These are phyloP conservation scores for Hura crepitans DNA, from an alignment of 441 rosid species.

Conservation along the genomic window DNA sequence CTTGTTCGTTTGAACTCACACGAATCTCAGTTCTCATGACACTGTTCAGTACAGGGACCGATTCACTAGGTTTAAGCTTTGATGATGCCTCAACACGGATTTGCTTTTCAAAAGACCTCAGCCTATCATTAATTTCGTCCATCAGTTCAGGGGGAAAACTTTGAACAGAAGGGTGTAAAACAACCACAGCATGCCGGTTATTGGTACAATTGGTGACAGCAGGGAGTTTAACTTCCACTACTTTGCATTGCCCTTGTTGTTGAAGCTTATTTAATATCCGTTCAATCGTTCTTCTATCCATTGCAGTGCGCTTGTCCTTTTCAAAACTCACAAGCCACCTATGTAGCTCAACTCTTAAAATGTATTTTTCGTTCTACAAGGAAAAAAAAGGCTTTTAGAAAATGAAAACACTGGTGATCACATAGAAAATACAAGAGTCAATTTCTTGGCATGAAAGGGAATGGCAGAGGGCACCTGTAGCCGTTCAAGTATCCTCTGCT, in stretches of 20 bases:
- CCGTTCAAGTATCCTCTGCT: constrained; percentile 78
- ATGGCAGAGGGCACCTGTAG: constrained; percentile 45
- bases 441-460: constrained; percentile 16
- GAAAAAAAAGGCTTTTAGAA: constrained; percentile 18
- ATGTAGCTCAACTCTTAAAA: constrained; percentile 75
- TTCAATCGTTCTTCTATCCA: constrained; percentile 83
- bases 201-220: constrained; percentile 73
- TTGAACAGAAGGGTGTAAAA: constrained; percentile 81
- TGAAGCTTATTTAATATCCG: constrained; percentile 77
- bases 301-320: constrained; percentile 61
- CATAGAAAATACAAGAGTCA: background rate
- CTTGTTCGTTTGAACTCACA: constrained; percentile 46
- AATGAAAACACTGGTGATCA: constrained; percentile 14
- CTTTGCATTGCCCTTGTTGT: constrained; percentile 77
- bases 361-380: constrained; percentile 71
- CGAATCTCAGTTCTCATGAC: constrained; percentile 58
- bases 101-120: constrained; percentile 80
- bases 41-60: constrained; percentile 67
- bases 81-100: constrained; percentile 57
- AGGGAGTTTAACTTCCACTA: constrained; percentile 60
- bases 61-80: constrained; percentile 45
- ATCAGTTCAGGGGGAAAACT: constrained; percentile 53
- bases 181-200: constrained; percentile 54
- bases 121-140: constrained; percentile 63
- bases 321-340: constrained; percentile 83